phyloP scores from a whole-genome alignment of 2,329 filamentous ascomycete genomes.

The Aspergillus fructus region DNA sequence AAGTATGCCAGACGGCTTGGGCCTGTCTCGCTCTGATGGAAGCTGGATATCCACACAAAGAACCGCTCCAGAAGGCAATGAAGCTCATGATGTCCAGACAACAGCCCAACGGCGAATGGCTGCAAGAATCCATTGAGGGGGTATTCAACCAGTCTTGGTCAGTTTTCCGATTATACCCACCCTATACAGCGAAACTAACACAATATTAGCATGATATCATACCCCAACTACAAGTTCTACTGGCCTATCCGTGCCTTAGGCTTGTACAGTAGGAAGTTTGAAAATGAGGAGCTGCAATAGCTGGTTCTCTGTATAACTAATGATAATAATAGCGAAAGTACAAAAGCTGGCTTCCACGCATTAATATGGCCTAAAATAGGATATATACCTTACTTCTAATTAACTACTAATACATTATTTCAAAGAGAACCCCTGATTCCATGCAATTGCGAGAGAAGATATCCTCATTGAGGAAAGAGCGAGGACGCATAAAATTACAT shows the following conservation, averaged over 20 bases:
- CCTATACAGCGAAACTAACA: conserved; percentile 21
- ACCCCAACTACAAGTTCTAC: conserved; percentile 97
- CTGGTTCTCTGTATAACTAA: background rate
- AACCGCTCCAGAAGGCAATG: conserved; percentile 71
- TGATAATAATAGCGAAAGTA: background rate
- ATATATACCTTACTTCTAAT: background rate
- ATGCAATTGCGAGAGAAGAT: background rate
- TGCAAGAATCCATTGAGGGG: conserved; percentile 92
- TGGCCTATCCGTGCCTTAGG: conserved; percentile 93
- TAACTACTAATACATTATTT: background rate
- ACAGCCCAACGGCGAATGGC: conserved; percentile 86
- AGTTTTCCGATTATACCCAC: conserved; percentile 37
- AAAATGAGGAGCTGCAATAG: conserved; percentile 57
- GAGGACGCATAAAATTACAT: background rate
- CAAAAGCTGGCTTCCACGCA: background rate
- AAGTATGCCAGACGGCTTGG: conserved; percentile 96
- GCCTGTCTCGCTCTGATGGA: conserved; percentile 79
- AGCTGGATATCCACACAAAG: conserved; percentile 73
- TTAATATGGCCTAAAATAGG: background rate
- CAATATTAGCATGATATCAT: conserved; percentile 79
- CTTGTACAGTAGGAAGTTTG: conserved; percentile 75
- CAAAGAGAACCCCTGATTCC: background rate
- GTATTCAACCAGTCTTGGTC: conserved; percentile 97
- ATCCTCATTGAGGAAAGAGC: background rate
- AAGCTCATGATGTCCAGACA: conserved; percentile 82